Percentiles rank a stretch among this genome's conserved stretches.
These are phyloP conservation scores for Sporothrix brunneoviolacea DNA, from an alignment of 2,329 filamentous ascomycete species.

Conservation along the genomic window DNA sequence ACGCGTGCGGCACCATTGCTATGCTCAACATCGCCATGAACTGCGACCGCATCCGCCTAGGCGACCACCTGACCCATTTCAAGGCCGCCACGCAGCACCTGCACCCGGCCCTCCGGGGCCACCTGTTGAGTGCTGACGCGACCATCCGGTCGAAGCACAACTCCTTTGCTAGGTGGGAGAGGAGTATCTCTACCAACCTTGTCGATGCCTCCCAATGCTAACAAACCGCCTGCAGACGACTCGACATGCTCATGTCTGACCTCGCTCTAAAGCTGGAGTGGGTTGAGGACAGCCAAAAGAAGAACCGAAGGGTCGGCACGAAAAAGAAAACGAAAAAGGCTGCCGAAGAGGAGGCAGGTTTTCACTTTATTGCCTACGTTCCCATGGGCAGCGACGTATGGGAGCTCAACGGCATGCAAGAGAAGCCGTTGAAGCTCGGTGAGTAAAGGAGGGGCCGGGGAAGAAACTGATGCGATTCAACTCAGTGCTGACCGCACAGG, in stretches of 20 bases:
- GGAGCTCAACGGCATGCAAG: conserved; percentile 89
- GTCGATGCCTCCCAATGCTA: too few relatives aligned
- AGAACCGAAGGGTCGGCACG: conserved; percentile 4
- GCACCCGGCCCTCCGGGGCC: conserved; percentile 65
- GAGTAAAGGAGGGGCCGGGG: conserved; percentile 10
- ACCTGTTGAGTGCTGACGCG: conserved; percentile 64
- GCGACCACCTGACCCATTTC: conserved; percentile 63
- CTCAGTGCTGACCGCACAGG: too few relatives aligned
- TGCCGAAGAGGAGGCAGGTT: conserved; percentile 69
- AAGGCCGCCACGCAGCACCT: conserved; percentile 64
- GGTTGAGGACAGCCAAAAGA: conserved; percentile 29
- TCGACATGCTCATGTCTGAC: conserved; percentile 69
- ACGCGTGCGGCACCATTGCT: conserved; percentile 88
- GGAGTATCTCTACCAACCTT: too few relatives aligned
- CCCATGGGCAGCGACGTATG: conserved; percentile 73
- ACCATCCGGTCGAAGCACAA: conserved; percentile 82
- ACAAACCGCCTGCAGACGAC: too few relatives aligned
- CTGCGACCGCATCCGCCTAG: conserved; percentile 57
- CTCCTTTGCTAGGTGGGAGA: conserved; percentile 75
- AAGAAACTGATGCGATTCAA: too few relatives aligned
- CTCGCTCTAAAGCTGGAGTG: conserved; percentile 55
- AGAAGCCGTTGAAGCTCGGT: conserved; percentile 61
- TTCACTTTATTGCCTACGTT: conserved; percentile 96
- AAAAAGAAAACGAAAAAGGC: conserved; percentile 31
- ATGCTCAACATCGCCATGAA: conserved; percentile 94